phyloP scores from a whole-genome alignment of 2,329 filamentous ascomycete species.

The Plectosphaerella sp. region DNA sequence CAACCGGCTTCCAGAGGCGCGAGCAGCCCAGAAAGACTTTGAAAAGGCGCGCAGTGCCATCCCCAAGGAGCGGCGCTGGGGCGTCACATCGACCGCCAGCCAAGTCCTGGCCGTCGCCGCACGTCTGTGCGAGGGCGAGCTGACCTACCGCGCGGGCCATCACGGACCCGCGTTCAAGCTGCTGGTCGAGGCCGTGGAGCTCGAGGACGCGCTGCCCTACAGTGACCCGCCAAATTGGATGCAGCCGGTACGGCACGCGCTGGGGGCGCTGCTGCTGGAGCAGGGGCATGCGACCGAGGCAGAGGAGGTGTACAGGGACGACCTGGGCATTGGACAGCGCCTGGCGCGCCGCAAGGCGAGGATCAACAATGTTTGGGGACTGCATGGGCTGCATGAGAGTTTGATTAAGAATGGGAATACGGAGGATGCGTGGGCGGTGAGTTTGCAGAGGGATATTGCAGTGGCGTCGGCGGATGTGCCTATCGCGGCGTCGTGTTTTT shows the following conservation, averaged over 20 bases:
- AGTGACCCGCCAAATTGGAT: slow-evolving; percentile 79
- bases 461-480: slow-evolving; percentile 55
- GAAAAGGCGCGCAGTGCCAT: slow-evolving; percentile 36
- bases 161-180: slow-evolving; percentile 54
- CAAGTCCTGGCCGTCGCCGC: slow-evolving; percentile 60
- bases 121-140: slow-evolving; percentile 69
- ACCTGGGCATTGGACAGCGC: slow-evolving; percentile 55
- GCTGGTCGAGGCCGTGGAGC: slow-evolving; percentile 50
- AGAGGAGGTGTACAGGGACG: slow-evolving; percentile 51
- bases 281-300: slow-evolving; percentile 57
- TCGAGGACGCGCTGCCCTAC: slow-evolving; percentile 62
- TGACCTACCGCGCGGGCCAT: slow-evolving; percentile 63
- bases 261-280: slow-evolving; percentile 65
- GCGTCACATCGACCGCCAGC: slow-evolving; percentile 31
- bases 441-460: slow-evolving; percentile 42
- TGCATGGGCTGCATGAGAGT: slow-evolving; percentile 72
- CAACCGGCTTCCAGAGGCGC: slow-evolving; percentile 47
- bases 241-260: slow-evolving; percentile 68
- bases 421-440: slow-evolving; percentile 28
- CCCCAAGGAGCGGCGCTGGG: slow-evolving; percentile 20
- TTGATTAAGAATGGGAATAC: slow-evolving; percentile 46
- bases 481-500: slow-evolving; percentile 56
- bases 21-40: slow-evolving; percentile 19
- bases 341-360: slow-evolving; percentile 62
- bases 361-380: slow-evolving; percentile 69